Evolutionary conservation across 2,329 filamentous ascomycete genomes (phyloP).

Genomic region (Diaporthe vexans): DNA sequence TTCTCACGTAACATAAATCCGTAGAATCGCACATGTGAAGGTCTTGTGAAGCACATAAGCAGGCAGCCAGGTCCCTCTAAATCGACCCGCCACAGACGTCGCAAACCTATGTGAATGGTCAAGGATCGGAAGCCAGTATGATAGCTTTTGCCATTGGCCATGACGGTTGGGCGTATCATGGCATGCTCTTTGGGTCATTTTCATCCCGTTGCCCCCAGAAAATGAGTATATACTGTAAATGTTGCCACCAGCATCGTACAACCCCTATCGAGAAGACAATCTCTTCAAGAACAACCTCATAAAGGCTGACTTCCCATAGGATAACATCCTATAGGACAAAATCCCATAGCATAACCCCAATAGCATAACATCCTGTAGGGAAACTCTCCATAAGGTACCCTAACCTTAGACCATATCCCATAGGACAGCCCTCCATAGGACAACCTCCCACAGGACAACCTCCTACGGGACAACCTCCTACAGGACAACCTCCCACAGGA

Average conservation of each 20-base stretch:
- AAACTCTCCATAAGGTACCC: too few species aligned
- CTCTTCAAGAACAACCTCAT: too few species aligned
- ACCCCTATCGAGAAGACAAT: not conserved
- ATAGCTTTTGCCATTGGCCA: not conserved
- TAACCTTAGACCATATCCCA: too few species aligned
- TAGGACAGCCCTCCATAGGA: too few species aligned
- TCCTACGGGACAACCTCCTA: too few species aligned
- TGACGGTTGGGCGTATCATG: not conserved
- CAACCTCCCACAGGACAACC: too few species aligned
- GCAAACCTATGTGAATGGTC: conserved; percentile 8
- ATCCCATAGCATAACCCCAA: too few species aligned
- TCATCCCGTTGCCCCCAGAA: not conserved
- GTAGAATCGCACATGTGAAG: not conserved
- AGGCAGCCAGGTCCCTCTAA: not conserved
- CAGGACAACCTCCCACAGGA: too few species aligned
- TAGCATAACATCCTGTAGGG: too few species aligned
- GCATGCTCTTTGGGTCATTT: not conserved
- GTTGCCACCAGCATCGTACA: not conserved
- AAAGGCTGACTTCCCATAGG: too few species aligned
- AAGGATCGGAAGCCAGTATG: not conserved
- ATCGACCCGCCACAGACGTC: conserved; percentile 23
- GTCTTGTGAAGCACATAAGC: not conserved
- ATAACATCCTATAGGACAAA: too few species aligned
- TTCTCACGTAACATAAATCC: not conserved
- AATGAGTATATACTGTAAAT: not conserved